These are phyloP conservation scores for Syncephalastrum sp. DNA, from an alignment of 371 early-diverging fungal species.

Conservation along the genomic window DNA sequence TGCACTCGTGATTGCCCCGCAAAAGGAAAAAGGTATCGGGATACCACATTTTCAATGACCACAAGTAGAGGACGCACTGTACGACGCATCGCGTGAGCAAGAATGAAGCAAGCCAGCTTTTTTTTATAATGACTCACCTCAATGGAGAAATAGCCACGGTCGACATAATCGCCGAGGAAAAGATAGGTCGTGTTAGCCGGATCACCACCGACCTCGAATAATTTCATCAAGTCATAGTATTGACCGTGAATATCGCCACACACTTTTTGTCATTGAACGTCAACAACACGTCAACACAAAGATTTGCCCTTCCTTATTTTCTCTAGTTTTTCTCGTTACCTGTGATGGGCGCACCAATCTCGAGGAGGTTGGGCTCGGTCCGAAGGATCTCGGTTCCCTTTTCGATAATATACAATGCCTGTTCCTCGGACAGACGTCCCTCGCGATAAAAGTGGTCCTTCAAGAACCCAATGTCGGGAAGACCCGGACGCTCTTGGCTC, in stretches of 20 bases:
- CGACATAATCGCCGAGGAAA: constrained; percentile 98
- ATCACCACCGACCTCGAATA: constrained; percentile 97
- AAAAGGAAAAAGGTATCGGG: constrained; percentile 88
- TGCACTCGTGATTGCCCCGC: constrained; percentile 99
- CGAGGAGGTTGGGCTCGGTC: constrained; percentile 83
- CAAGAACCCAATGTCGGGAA: constrained; percentile 77
- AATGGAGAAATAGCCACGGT: constrained; percentile 83
- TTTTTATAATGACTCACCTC: constrained; percentile 2
- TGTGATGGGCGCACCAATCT: constrained; percentile 87
- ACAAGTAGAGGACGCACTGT: constrained; percentile 90
- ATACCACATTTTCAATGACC: constrained; percentile 90
- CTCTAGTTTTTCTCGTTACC: constrained; percentile 41
- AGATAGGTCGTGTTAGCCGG: constrained; percentile 87
- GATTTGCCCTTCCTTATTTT: too few species aligned
- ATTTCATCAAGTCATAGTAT: constrained; percentile 97
- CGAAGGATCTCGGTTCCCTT: too few species aligned
- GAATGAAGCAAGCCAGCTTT: background rate
- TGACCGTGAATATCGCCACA: constrained; percentile 99
- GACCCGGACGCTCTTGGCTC: constrained; percentile 51
- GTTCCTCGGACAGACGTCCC: constrained; percentile 86
- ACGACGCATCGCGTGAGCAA: too few species aligned
- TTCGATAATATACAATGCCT: constrained; percentile 72
- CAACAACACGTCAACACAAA: too few species aligned
- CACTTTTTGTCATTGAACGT: constrained; percentile 40
- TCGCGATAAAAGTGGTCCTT: constrained; percentile 82